These are phyloP conservation scores for Solioccasus polychromus DNA, from an alignment of 768 basidiomycete species.

Conservation along the genomic window DNA sequence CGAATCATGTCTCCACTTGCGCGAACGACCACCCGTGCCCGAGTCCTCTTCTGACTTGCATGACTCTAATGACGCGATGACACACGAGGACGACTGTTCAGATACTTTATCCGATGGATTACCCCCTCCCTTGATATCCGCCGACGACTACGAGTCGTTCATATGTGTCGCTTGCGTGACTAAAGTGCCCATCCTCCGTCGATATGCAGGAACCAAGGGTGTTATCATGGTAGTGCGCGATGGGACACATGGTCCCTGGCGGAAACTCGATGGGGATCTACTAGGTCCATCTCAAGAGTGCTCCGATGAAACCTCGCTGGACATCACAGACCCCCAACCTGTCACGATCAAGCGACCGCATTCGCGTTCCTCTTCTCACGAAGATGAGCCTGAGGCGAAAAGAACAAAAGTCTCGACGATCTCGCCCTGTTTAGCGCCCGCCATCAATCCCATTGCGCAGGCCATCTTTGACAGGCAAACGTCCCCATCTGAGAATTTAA, in stretches of 20 bases:
- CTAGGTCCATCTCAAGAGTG: not conserved
- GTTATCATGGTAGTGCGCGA: slow-evolving; percentile 66
- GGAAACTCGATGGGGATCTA: slow-evolving; percentile 37
- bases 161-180: slow-evolving; percentile 71
- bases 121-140: slow-evolving; percentile 65
- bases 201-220: slow-evolving; percentile 68
- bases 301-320: slow-evolving; percentile 14
- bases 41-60: slow-evolving; percentile 33
- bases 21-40: slow-evolving; percentile 57
- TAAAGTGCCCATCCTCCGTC: slow-evolving; percentile 47
- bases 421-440: slow-evolving; percentile 55
- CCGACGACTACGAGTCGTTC: slow-evolving; percentile 71
- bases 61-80: not conserved
- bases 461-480: slow-evolving; percentile 34
- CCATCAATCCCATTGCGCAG: slow-evolving; percentile 44
- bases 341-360: slow-evolving; percentile 43
- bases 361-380: slow-evolving; percentile 22
- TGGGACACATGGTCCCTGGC: slow-evolving; percentile 48
- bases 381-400: slow-evolving; percentile 41
- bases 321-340: slow-evolving; percentile 26
- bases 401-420: slow-evolving; percentile 38
- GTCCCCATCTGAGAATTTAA: slow-evolving; percentile 14
- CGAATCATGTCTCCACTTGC: slow-evolving; percentile 82
- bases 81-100: slow-evolving; percentile 50
- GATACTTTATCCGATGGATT: slow-evolving; percentile 63